Conservation (phyloP, 768 basidiomycete species). For the Lepiota venenata region DNA sequence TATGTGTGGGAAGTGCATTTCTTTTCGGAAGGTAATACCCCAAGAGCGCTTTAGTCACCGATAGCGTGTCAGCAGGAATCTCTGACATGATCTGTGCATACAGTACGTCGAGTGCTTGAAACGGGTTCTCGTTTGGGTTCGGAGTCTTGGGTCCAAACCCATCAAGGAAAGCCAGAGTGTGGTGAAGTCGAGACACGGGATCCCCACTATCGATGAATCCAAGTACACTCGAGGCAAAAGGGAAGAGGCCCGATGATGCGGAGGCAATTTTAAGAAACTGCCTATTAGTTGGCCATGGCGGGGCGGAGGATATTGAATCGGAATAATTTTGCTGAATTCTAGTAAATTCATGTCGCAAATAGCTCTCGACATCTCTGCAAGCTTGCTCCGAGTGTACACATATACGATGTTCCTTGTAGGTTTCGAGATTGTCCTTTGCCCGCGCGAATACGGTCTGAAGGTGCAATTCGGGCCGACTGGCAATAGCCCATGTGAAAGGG, state of each 20-base stretch:
- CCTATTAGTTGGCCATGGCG: background rate
- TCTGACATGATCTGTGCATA: constrained; percentile 1
- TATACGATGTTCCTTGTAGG: background rate
- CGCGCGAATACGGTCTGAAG: background rate
- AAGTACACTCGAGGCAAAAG: background rate
- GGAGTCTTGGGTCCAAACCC: background rate
- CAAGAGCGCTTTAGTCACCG: background rate
- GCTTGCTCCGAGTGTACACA: background rate
- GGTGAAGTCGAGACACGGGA: background rate
- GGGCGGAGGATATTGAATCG: background rate
- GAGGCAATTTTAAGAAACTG: background rate
- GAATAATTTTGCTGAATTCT: background rate
- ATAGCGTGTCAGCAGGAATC: background rate
- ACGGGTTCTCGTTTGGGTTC: background rate
- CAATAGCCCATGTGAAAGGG: background rate
- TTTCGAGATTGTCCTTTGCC: background rate
- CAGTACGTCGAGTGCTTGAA: background rate
- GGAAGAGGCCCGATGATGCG: background rate
- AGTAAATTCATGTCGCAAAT: background rate
- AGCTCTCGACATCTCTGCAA: background rate
- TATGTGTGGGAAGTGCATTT: background rate
- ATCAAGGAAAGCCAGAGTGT: background rate
- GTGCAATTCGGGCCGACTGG: background rate
- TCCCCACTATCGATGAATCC: background rate
- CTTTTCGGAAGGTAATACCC: background rate